phyloP scores from a whole-genome alignment of 345 rosid genomes.

The Gossypium mustelinum region DNA sequence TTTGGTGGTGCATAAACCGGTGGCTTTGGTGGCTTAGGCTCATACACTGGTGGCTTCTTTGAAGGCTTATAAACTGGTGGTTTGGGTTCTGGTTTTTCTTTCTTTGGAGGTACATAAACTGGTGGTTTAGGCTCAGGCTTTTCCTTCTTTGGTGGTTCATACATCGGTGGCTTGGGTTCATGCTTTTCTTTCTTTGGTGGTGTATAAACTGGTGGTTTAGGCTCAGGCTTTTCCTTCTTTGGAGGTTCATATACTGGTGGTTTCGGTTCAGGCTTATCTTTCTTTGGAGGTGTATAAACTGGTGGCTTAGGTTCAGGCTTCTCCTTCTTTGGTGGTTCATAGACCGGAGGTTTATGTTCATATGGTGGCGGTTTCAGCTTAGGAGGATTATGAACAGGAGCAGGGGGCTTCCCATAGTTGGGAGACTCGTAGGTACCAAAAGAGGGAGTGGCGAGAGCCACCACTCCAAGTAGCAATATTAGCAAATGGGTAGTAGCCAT shows the following conservation, averaged over 20 bases:
- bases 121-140: background rate
- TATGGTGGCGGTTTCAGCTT: too few species aligned
- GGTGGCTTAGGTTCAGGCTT: too few species aligned
- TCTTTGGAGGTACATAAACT: constrained; percentile 3
- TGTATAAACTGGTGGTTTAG: constrained; percentile 1
- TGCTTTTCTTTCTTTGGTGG: constrained; percentile 2
- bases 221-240: too few species aligned
- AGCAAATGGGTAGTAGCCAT: constrained; percentile 27
- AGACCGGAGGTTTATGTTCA: background rate
- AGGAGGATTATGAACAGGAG: background rate
- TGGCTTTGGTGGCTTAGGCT: constrained; percentile 18
- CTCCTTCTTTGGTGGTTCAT: too few species aligned
- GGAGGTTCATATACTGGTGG: too few species aligned
- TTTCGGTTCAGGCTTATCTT: too few species aligned
- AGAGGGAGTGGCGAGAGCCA: constrained; percentile 23
- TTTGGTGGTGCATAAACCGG: background rate
- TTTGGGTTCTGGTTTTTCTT: background rate
- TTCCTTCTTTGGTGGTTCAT: background rate
- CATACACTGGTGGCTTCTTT: constrained; percentile 9
- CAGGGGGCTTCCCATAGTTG: background rate
- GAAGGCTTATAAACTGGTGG: constrained; percentile 11
- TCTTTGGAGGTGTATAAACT: too few species aligned
- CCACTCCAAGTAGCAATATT: constrained; percentile 26
- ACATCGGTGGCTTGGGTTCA: background rate
- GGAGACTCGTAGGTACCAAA: constrained; percentile 4